Evolutionary conservation across 1,284 basidiomycete species (phyloP).

Genomic region (Rhodotorula sp.): DNA sequence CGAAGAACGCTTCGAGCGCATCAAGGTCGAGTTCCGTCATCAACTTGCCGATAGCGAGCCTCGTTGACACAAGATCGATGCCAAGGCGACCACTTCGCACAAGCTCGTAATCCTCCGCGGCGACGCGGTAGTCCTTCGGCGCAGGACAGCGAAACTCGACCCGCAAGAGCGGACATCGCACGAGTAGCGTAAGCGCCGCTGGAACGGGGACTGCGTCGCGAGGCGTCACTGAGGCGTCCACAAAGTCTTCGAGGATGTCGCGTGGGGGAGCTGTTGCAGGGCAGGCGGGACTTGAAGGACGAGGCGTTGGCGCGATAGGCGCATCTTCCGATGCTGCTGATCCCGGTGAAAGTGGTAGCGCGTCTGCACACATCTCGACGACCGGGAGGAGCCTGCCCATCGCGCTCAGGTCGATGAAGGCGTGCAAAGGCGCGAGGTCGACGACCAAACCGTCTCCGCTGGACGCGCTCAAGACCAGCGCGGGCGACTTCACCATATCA

Average conservation of each 20-base stretch:
- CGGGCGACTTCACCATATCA: neutral
- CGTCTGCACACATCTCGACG: slow-evolving; percentile 47
- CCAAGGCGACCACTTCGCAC: slow-evolving; percentile 50
- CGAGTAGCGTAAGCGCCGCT: neutral
- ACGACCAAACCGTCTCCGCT: slow-evolving; percentile 32
- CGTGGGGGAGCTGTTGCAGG: neutral
- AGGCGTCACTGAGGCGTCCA: neutral
- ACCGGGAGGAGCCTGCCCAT: slow-evolving; percentile 48
- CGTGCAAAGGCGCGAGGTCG: slow-evolving; percentile 62
- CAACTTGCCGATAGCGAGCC: neutral
- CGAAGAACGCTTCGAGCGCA: neutral
- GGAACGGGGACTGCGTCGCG: slow-evolving; percentile 21
- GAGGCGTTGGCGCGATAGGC: neutral
- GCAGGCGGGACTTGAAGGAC: too few species aligned
- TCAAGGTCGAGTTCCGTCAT: neutral
- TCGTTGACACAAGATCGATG: slow-evolving; percentile 43
- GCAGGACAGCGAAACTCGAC: slow-evolving; percentile 51
- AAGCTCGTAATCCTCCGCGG: neutral
- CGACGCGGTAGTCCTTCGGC: slow-evolving; percentile 23
- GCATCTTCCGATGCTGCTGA: neutral
- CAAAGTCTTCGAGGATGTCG: slow-evolving; percentile 1
- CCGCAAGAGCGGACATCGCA: slow-evolving; percentile 42
- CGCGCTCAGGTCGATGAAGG: slow-evolving; percentile 68
- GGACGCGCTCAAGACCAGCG: neutral
- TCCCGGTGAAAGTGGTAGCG: neutral